Evolutionary conservation across 2,329 filamentous ascomycete genomes (phyloP), one percentile per base, ranked within the genome.

Genomic region (Escovopsis sp.): DNA sequence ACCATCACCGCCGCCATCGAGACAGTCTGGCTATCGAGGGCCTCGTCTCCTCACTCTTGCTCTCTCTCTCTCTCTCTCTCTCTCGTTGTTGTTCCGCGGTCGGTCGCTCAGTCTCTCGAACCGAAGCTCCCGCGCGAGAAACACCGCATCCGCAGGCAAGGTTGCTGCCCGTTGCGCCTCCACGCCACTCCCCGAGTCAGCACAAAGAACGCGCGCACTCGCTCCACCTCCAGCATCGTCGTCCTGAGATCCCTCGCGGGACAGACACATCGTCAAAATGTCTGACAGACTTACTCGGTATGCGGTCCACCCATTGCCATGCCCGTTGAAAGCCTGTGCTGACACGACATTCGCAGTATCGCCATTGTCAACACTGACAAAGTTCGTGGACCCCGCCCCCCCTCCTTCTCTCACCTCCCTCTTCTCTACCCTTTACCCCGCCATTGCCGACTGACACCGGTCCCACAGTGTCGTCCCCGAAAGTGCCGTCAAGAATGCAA

Each of bases 401-500:
- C 29, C 26, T 36, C 32, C 11, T 32, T 31, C 30, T 23, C 29
- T n/a, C 35, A 36, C 39, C 38, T 34, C 34, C 35, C 17, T 17
- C 35, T 33, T 42, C 38, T 40, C 43, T 10, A 23, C 21, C 21
- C 21, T 23, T 32, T 45, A 42, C 48, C 50, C 47, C 46, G 42
- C 48, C 47, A 40, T 46, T 34, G 23, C 29, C 45, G 44, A 43
- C 43, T 43, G 39, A 48, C 47, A 46, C 44, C 50, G 39, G 41
- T 39, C 41, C 8, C 33, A 39, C 45, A 59, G 57, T 60, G 57
- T 51, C 53, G 49, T 35, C 56, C 54, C 43, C 48, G 45, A 52
- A 96, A 96, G 85, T 96, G 90, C 62, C 79, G 88, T 48, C 88
- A 94, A 67, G 90, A 98, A 63, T 98, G 90, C 72, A 96, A 96